A percentile compares a stretch with the other conserved stretches of the same genome.
These are phyloP conservation scores for Quillaja saponaria DNA, from an alignment of 306 rosid species.

Conservation along the genomic window DNA sequence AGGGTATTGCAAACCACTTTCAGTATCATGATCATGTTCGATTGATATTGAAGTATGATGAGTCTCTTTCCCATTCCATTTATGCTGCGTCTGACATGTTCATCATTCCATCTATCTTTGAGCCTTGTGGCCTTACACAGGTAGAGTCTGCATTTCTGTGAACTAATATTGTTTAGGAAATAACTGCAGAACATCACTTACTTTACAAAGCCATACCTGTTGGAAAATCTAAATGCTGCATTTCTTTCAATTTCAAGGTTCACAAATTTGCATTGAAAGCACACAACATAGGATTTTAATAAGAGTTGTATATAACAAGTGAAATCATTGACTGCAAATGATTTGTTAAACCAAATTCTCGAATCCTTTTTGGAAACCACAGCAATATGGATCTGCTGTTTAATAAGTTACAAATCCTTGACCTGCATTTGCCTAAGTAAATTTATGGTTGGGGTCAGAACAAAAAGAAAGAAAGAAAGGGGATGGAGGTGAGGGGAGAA, in stretches of 20 bases:
- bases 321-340: background rate
- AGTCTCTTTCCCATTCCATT: constrained; percentile 84
- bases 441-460: no score
- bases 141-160: constrained; percentile 40
- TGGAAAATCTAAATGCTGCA: constrained; percentile 17
- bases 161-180: constrained; percentile 23
- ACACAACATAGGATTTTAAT: no score
- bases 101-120: constrained; percentile 92
- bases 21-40: constrained; percentile 70
- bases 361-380: no score
- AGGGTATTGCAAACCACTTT: constrained; percentile 76
- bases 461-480: no score
- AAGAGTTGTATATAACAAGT: background rate
- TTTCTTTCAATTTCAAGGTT: constrained; percentile 14
- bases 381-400: constrained; percentile 17
- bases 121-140: constrained; percentile 99
- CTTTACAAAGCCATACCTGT: background rate
- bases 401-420: constrained; percentile 18
- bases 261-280: no score
- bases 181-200: background rate
- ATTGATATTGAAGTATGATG: constrained; percentile 85
- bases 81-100: constrained; percentile 92
- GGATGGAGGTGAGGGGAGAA: no score
- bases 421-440: constrained; percentile 14
- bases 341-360: background rate